A percentile compares a stretch with the other conserved stretches of the same genome.
These are phyloP conservation scores for Recurvomyces mirabilis DNA, from an alignment of 495 filamentous ascomycete species.

Conservation along the genomic window DNA sequence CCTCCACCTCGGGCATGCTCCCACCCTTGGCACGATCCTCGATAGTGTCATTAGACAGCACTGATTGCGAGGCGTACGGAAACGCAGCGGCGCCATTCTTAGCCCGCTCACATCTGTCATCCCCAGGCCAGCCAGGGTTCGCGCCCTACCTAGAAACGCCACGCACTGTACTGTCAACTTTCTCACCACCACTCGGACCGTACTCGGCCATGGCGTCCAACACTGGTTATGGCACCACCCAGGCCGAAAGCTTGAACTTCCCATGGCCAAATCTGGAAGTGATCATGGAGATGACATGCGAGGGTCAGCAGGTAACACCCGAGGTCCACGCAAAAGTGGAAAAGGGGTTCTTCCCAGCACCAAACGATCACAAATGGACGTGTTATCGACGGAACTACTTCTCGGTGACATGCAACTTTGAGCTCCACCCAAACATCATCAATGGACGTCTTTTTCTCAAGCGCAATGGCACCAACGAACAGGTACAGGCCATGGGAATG, in stretches of 20 bases:
- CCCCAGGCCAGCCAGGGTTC: slow-evolving; percentile 21
- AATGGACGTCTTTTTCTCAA: slow-evolving; percentile 38
- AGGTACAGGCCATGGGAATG: slow-evolving; percentile 63
- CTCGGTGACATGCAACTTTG: slow-evolving; percentile 72
- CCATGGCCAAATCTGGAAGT: slow-evolving; percentile 38
- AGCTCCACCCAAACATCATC: slow-evolving; percentile 44
- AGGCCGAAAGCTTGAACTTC: slow-evolving; percentile 18
- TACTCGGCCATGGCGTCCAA: slow-evolving; percentile 8
- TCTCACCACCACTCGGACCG: slow-evolving; percentile 17
- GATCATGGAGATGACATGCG: slow-evolving; percentile 46
- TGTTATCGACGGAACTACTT: slow-evolving; percentile 96
- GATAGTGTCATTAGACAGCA: slow-evolving; percentile 21
- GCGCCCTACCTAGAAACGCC: slow-evolving; percentile 26
- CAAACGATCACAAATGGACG: slow-evolving; percentile 76
- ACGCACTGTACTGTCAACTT: slow-evolving; percentile 20
- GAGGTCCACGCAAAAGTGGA: slow-evolving; percentile 80
- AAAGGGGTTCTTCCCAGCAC: slow-evolving; percentile 82
- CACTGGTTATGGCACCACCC: not conserved
- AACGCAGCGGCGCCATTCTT: not conserved
- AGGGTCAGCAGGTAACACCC: slow-evolving; percentile 50
- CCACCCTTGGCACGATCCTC: slow-evolving; percentile 24
- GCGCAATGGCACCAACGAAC: slow-evolving; percentile 34
- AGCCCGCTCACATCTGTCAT: slow-evolving; percentile 7
- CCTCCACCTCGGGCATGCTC: slow-evolving; percentile 22
- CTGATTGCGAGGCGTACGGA: slow-evolving; percentile 24